phyloP scores from a whole-genome alignment of 2,329 filamentous ascomycete species.

The Phyllosticta citrichinensis region DNA sequence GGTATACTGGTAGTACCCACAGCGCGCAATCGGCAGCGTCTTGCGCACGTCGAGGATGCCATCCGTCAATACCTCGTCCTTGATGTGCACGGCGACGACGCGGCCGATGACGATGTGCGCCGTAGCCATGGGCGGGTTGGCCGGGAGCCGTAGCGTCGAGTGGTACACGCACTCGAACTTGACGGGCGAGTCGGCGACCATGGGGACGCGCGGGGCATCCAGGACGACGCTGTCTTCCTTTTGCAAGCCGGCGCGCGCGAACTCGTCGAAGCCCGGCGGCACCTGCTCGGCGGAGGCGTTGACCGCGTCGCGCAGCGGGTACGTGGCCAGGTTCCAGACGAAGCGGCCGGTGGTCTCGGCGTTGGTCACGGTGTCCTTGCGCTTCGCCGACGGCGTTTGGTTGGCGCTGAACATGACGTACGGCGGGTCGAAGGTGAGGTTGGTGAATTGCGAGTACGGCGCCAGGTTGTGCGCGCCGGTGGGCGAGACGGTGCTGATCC shows the following conservation, averaged over 20 bases:
- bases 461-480: slow-evolving; percentile 45
- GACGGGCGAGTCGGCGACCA: slow-evolving; percentile 28
- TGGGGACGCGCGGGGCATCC: slow-evolving; percentile 1
- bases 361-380: slow-evolving; percentile 50
- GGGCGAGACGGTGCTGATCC: slow-evolving; percentile 48
- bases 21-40: slow-evolving; percentile 49
- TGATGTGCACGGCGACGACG: slow-evolving; percentile 49
- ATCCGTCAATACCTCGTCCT: slow-evolving; percentile 44
- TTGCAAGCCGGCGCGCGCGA: slow-evolving; percentile 38
- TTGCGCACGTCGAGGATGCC: slow-evolving; percentile 47
- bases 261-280: slow-evolving; percentile 44
- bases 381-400: slow-evolving; percentile 35
- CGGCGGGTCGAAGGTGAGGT: slow-evolving; percentile 52
- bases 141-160: slow-evolving; percentile 44
- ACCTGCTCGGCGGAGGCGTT: slow-evolving; percentile 46
- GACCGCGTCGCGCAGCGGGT: slow-evolving; percentile 44
- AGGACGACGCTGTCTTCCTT: slow-evolving; percentile 36
- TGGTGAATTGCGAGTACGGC: slow-evolving; percentile 54
- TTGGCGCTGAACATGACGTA: slow-evolving; percentile 54
- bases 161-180: slow-evolving; percentile 28
- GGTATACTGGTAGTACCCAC: slow-evolving; percentile 51
- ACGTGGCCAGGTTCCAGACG: slow-evolving; percentile 52
- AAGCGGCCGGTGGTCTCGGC: slow-evolving; percentile 47
- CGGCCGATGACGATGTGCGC: slow-evolving; percentile 49
- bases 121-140: slow-evolving; percentile 47